phyloP scores from a whole-genome alignment of 2,329 filamentous ascomycete species.

The Lecanoromycetidae sp. region DNA sequence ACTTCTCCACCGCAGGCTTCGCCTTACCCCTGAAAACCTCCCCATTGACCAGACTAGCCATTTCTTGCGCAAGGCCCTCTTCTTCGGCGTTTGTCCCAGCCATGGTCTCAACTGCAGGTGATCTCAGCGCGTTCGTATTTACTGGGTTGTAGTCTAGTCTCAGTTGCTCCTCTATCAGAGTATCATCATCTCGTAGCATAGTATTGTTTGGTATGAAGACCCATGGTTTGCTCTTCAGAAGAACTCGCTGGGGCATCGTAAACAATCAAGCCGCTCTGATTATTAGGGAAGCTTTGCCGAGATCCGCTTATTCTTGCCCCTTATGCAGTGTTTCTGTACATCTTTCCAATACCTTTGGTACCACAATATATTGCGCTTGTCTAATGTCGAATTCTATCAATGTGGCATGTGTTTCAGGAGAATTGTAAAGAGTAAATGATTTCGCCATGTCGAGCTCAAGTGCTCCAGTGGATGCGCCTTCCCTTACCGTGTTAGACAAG shows the following conservation, averaged over 20 bases:
- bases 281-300: neutral
- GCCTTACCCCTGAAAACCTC: neutral
- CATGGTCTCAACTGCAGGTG: neutral
- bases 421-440: neutral
- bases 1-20: neutral
- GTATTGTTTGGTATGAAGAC: neutral
- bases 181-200: neutral
- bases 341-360: too few species aligned
- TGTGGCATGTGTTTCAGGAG: neutral
- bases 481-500: neutral
- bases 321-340: too few species aligned
- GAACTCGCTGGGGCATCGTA: neutral
- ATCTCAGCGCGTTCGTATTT: neutral
- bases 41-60: neutral
- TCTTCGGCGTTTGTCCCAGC: neutral
- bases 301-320: neutral
- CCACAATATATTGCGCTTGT: too few species aligned
- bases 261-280: neutral
- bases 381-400: too few species aligned
- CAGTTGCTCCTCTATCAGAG: neutral
- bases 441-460: neutral
- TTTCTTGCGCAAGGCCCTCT: neutral
- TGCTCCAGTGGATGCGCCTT: neutral
- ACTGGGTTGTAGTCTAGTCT: neutral
- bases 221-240: neutral